These are phyloP conservation scores for Mytilinidion resinicola DNA, from an alignment of 495 filamentous ascomycete genomes.

Conservation along the genomic window DNA sequence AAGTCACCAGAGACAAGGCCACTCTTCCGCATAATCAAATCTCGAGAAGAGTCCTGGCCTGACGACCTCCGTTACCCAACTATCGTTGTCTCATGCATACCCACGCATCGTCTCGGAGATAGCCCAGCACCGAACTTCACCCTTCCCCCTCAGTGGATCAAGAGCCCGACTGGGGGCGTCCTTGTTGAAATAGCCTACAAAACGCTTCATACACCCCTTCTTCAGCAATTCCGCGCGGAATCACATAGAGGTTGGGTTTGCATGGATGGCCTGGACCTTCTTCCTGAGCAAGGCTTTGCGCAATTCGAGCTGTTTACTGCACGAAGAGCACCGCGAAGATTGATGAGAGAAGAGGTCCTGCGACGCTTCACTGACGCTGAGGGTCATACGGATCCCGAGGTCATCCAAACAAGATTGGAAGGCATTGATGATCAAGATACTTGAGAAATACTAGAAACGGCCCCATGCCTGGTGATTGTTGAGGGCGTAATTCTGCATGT, in stretches of 20 bases:
- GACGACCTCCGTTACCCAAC: conserved; percentile 56
- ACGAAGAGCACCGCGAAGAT: conserved; percentile 64
- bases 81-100: conserved; percentile 72
- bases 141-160: conserved; percentile 67
- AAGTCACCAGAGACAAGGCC: conserved; percentile 4
- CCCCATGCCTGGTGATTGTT: too few relatives aligned
- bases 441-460: neutral
- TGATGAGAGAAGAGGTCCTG: conserved; percentile 67
- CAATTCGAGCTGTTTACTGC: conserved; percentile 81
- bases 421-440: neutral
- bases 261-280: conserved; percentile 73
- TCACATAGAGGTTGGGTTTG: conserved; percentile 65
- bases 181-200: conserved; percentile 76
- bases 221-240: conserved; percentile 58
- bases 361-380: conserved; percentile 24
- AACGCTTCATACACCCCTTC: conserved; percentile 63
- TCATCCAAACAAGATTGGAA: conserved; percentile 1
- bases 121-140: conserved; percentile 65
- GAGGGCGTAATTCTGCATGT: too few relatives aligned
- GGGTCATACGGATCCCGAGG: neutral
- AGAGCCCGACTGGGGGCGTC: conserved; percentile 71
- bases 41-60: conserved; percentile 60
- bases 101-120: conserved; percentile 56
- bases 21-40: conserved; percentile 48
- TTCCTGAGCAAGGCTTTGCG: conserved; percentile 75